Base-by-base conservation (phyloP, 108 stramenopile species). In the Cyclotella baltica region DNA sequence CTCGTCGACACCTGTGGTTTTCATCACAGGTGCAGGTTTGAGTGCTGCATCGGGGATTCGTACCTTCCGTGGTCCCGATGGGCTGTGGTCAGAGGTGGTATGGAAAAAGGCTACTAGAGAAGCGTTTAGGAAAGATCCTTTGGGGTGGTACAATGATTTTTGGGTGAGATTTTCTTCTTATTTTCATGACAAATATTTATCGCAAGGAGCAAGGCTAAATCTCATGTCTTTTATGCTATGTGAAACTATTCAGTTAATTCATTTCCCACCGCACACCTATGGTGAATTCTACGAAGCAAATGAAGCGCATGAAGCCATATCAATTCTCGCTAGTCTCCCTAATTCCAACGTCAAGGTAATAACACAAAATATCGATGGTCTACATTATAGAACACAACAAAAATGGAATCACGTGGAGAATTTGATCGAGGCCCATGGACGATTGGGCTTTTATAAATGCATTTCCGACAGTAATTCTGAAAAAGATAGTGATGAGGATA, bases 21-120 rank as follows among this genome's bases (percentile, higher is more conserved):
- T 92, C 34, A 79, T 97, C 43, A 93, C 93, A 4, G 97, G 97
- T 25, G 97, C 97, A 4, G 97, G 97, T 34, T 67, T 97, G 30
- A 86, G 83, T 33, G 95, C 94, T 23, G 93, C 92, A 11, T 85
- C 86, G 52, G 97, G 97, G 15, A 92, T 98, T 28, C 93, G 92
- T 10, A 91, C 96, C 35, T 98, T 97, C 69, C 83, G 98, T 5
- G 90, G 92, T 23, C 79, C 78, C 16, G 70, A 80, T 18, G 96
- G 95, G 8, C 66, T 92, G 20, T 98, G 91, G 91, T 78, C 82
- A n/a, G 20, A 77, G 29, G 81, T 84, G 9, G 76, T 92, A 34
- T 92, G 91, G 91, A 87, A 84, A 28, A 83, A 43, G 36, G 79
- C 91, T 35, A 92, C 91, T 0, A 77, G 91, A 27, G 88, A 89